Percentiles rank a stretch among this genome's conserved stretches.
Evolutionary conservation across 2,329 filamentous ascomycete genomes (phyloP).

Genomic region (Chaetomiaceae sp.): DNA sequence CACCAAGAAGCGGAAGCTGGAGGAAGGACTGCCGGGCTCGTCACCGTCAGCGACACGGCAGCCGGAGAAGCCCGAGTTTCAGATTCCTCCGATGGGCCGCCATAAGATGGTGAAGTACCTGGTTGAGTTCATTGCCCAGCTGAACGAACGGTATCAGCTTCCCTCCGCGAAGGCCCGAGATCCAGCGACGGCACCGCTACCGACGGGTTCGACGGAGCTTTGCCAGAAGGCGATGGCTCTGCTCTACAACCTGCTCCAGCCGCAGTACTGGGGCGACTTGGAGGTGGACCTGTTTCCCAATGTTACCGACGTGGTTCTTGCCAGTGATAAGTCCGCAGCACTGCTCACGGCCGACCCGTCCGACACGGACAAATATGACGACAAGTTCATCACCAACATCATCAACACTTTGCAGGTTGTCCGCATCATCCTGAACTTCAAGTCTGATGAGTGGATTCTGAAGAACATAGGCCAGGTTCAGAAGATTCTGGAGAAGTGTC

Average conservation of each 20-base stretch:
- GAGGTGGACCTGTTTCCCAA: constrained; percentile 89
- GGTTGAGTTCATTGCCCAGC: constrained; percentile 86
- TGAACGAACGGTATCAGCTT: constrained; percentile 78
- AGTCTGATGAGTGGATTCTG: constrained; percentile 85
- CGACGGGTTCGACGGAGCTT: constrained; percentile 63
- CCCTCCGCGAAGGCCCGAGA: constrained; percentile 64
- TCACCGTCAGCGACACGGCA: constrained; percentile 48
- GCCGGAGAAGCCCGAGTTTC: constrained; percentile 57
- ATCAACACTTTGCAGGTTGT: constrained; percentile 92
- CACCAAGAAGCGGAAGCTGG: constrained; percentile 69
- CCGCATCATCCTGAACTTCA: constrained; percentile 80
- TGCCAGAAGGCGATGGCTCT: constrained; percentile 79
- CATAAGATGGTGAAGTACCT: constrained; percentile 89
- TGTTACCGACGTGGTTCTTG: constrained; percentile 78
- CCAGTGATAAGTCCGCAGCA: constrained; percentile 66
- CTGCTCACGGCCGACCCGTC: constrained; percentile 53
- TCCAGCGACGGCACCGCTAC: constrained; percentile 35
- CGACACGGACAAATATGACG: constrained; percentile 68
- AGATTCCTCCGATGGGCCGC: constrained; percentile 60
- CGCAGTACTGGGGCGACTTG: constrained; percentile 84
- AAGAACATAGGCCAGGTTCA: constrained; percentile 71
- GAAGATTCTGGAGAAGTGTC: constrained; percentile 80
- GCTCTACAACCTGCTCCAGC: constrained; percentile 76
- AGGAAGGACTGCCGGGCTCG: constrained; percentile 43
- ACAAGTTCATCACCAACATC: constrained; percentile 79